Conservation (phyloP, 768 basidiomycete genomes). For the Epithele typhae region DNA sequence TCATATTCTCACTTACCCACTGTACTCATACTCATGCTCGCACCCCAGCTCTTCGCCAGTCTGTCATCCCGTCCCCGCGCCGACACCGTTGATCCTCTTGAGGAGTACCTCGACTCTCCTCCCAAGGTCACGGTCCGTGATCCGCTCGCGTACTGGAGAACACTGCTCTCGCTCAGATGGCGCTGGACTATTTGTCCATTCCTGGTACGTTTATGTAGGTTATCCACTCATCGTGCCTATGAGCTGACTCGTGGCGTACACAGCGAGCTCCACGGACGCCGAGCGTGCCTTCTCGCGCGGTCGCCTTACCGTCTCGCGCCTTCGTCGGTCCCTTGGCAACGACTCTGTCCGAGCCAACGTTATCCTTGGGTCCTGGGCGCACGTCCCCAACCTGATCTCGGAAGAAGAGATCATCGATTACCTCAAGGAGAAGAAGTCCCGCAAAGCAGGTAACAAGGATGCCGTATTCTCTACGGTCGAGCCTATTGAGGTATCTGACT, state of each 20-base stretch:
- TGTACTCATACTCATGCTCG: not conserved
- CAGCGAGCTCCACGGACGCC: constrained; percentile 27
- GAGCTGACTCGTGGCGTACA: not conserved
- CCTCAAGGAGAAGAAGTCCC: not conserved
- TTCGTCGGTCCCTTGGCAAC: constrained; percentile 24
- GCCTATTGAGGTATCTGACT: too few species aligned
- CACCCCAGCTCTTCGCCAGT: not conserved
- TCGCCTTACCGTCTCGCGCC: constrained; percentile 25
- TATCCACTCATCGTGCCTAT: not conserved
- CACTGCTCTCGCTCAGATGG: constrained; percentile 1
- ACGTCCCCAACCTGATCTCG: constrained; percentile 10
- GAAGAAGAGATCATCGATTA: constrained; percentile 8
- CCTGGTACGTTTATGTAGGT: constrained; percentile 10
- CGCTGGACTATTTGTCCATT: constrained; percentile 7
- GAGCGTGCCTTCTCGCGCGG: constrained; percentile 27
- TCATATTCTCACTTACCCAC: too few species aligned
- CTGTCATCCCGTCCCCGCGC: not conserved
- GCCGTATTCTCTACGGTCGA: too few species aligned
- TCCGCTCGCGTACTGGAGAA: constrained; percentile 1
- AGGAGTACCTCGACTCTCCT: not conserved
- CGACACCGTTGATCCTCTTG: not conserved
- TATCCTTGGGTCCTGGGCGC: constrained; percentile 25
- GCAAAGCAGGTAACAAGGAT: too few species aligned
- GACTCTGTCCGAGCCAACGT: constrained; percentile 19
- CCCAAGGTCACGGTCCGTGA: not conserved